Evolutionary conservation across 148 eudicot genomes (phyloP).

Genomic region (Salicornia ramosissima): DNA sequence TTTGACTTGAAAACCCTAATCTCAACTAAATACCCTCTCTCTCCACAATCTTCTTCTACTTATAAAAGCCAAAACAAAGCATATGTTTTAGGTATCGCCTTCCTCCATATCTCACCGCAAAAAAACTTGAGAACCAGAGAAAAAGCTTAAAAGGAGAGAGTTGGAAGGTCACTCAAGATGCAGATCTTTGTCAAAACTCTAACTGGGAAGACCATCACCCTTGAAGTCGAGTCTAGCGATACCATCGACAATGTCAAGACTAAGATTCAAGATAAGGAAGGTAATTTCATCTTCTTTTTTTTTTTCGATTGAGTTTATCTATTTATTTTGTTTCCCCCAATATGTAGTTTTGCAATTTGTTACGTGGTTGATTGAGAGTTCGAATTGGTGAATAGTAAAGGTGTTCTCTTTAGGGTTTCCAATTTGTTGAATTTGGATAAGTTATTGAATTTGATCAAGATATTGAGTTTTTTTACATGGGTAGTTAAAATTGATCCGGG

Average conservation of each 20-base stretch:
- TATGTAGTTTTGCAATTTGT: neutral
- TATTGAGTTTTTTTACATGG: too few species aligned
- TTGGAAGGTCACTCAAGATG: slow-evolving; percentile 22
- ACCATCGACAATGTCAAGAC: slow-evolving; percentile 36
- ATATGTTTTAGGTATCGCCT: slow-evolving; percentile 2
- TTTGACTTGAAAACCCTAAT: slow-evolving; percentile 2
- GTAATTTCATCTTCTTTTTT: neutral
- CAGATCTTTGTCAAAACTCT: slow-evolving; percentile 36
- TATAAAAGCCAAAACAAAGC: neutral
- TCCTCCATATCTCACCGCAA: neutral
- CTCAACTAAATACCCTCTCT: too few species aligned
- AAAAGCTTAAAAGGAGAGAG: neutral
- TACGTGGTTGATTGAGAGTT: neutral
- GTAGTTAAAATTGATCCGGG: too few species aligned
- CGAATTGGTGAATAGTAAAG: neutral
- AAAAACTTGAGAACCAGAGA: neutral
- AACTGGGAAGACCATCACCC: slow-evolving; percentile 31
- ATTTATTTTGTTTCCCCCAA: neutral
- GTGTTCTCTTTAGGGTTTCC: neutral
- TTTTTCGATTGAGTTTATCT: neutral
- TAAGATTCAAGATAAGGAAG: slow-evolving; percentile 40
- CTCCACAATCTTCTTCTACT: too few species aligned
- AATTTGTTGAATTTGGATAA: neutral
- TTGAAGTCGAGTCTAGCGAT: slow-evolving; percentile 39
- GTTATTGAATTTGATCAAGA: too few species aligned